Percentiles rank a stretch among this genome's conserved stretches.
Conservation (phyloP, 371 early-diverging fungal species). For the Mortierella sp. region DNA sequence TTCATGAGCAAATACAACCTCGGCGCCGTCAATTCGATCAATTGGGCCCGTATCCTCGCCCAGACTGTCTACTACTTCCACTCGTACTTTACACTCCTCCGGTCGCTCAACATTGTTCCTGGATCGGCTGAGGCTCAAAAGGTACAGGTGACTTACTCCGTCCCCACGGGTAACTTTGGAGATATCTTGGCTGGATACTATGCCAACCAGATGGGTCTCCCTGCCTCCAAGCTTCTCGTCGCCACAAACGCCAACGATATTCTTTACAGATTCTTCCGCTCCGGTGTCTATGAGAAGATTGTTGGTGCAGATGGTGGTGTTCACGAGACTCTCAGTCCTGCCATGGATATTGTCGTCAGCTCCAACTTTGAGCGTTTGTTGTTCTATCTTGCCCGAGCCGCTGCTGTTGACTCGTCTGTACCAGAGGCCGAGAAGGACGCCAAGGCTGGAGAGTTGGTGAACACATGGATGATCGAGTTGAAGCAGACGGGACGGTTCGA, state of each 20-base stretch:
- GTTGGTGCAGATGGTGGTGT: slow-evolving; percentile 69
- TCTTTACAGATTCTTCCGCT: slow-evolving; percentile 91
- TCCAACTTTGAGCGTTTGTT: slow-evolving; percentile 97
- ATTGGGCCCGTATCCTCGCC: slow-evolving; percentile 97
- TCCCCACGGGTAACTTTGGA: slow-evolving; percentile 99
- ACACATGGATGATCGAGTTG: slow-evolving; percentile 85
- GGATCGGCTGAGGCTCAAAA: slow-evolving; percentile 59
- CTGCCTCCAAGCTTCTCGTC: slow-evolving; percentile 80
- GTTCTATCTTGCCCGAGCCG: slow-evolving; percentile 87
- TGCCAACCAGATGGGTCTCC: slow-evolving; percentile 93
- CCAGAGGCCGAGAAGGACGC: slow-evolving; percentile 56
- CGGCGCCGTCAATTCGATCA: slow-evolving; percentile 98
- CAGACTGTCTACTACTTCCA: slow-evolving; percentile 97
- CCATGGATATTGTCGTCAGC: slow-evolving; percentile 96
- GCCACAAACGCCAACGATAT: slow-evolving; percentile 98
- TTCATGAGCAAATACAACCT: slow-evolving; percentile 84
- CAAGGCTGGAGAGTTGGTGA: slow-evolving; percentile 69
- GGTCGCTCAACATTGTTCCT: slow-evolving; percentile 64
- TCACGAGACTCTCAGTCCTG: slow-evolving; percentile 89
- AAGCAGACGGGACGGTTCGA: slow-evolving; percentile 77
- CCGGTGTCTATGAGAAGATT: slow-evolving; percentile 85
- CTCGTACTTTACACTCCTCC: slow-evolving; percentile 82
- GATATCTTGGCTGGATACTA: slow-evolving; percentile 96
- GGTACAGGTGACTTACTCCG: slow-evolving; percentile 80
- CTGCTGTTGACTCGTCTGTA: slow-evolving; percentile 49